Conservation (phyloP, 2,329 filamentous ascomycete species). For the Rhynchosporium secalis region DNA sequence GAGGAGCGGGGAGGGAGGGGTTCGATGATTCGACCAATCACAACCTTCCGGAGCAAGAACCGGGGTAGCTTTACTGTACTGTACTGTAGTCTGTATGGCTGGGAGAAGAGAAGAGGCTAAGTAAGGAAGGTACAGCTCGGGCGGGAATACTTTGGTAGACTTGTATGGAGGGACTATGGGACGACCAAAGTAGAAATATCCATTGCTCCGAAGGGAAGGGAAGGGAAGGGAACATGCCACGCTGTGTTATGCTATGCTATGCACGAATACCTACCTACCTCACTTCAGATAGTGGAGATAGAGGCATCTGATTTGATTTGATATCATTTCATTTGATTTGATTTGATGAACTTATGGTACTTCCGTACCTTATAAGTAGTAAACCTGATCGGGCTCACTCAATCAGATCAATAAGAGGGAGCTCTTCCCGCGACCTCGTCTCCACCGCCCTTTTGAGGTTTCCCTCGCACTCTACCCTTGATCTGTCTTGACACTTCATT, state of each 20-base stretch:
- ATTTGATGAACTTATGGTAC: background rate
- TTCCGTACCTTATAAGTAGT: background rate
- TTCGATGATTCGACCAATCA: slow-evolving; percentile 12
- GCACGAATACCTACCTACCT: background rate
- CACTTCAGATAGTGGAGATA: background rate
- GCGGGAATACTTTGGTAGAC: no score
- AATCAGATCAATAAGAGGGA: slow-evolving; percentile 4
- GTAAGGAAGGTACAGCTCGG: background rate
- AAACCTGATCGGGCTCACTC: background rate
- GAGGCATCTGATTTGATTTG: no score
- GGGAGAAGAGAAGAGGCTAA: slow-evolving; percentile 9
- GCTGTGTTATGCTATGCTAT: background rate
- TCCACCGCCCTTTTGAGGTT: slow-evolving; percentile 7
- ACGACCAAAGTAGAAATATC: slow-evolving; percentile 12
- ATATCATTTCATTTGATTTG: no score
- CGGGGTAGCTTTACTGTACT: slow-evolving; percentile 5
- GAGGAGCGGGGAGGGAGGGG: background rate
- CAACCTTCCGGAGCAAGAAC: slow-evolving; percentile 2
- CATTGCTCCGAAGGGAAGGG: slow-evolving; percentile 15
- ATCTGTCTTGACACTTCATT: background rate
- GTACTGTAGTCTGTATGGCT: background rate
- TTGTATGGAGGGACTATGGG: background rate
- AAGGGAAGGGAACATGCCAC: no score
- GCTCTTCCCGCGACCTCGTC: background rate
- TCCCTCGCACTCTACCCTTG: background rate